phyloP scores from a whole-genome alignment of 2,329 filamentous ascomycete genomes.

The Colletotrichum paranaense region DNA sequence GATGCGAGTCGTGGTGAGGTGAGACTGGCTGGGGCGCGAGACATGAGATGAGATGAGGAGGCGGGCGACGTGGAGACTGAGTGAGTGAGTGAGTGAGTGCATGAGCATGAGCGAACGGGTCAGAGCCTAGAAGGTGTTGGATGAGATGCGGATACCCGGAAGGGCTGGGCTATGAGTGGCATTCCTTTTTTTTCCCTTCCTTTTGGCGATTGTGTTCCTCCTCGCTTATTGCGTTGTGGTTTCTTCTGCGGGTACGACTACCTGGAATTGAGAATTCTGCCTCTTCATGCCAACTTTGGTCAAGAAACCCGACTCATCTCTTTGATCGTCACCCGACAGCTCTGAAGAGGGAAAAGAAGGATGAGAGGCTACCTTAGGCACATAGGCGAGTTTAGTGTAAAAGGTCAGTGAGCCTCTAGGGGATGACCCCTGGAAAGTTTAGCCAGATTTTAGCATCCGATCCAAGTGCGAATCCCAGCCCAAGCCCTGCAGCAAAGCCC shows the following conservation, averaged over 20 bases:
- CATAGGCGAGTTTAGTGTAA: not conserved
- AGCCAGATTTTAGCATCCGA: slow-evolving; percentile 20
- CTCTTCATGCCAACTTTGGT: too few species aligned
- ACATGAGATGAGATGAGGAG: slow-evolving; percentile 27
- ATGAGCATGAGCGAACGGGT: slow-evolving; percentile 1
- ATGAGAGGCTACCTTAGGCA: not conserved
- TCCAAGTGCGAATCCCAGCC: slow-evolving; percentile 19
- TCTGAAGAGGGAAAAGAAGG: not conserved
- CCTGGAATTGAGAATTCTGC: too few species aligned
- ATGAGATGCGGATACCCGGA: not conserved
- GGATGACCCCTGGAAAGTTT: slow-evolving; percentile 30
- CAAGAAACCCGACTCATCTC: not conserved
- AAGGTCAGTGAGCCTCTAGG: slow-evolving; percentile 11
- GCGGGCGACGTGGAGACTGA: not conserved
- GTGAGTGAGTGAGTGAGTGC: not conserved
- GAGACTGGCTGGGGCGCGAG: slow-evolving; percentile 10
- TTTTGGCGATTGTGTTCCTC: not conserved
- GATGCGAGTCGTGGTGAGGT: slow-evolving; percentile 13
- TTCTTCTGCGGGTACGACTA: not conserved
- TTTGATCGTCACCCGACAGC: too few species aligned
- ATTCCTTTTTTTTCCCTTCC: not conserved
- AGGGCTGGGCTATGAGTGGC: not conserved
- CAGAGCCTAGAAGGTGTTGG: not conserved
- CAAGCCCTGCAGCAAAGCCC: slow-evolving; percentile 25
- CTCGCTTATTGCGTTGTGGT: not conserved